Evolutionary conservation across 139 green algal species (phyloP).

Genomic region (Picochlorum sp.): DNA sequence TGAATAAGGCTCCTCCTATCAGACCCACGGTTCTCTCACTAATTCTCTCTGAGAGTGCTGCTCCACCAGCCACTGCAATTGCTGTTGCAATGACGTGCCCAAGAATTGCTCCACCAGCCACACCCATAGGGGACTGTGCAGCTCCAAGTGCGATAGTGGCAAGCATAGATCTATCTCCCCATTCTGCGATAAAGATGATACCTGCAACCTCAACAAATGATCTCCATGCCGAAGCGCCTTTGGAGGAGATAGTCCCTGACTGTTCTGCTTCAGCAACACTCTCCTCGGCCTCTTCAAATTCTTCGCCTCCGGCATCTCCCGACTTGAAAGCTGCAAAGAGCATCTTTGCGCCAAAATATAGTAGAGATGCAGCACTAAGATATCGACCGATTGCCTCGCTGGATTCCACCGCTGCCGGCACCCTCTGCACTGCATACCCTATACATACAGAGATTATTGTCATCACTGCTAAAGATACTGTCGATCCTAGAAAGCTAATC

Average conservation of each 20-base stretch:
- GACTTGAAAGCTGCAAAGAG: constrained; percentile 24
- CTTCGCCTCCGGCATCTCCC: constrained; percentile 26
- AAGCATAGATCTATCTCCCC: constrained; percentile 92
- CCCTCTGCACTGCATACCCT: constrained; percentile 62
- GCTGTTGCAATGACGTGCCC: constrained; percentile 81
- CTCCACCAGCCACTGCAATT: constrained; percentile 82
- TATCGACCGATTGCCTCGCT: constrained; percentile 73
- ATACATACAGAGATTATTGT: constrained; percentile 89
- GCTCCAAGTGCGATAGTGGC: constrained; percentile 90
- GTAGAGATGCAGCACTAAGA: constrained; percentile 65
- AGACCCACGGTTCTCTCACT: constrained; percentile 77
- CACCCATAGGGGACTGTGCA: constrained; percentile 75
- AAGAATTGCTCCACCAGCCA: constrained; percentile 74
- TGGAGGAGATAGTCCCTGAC: constrained; percentile 25
- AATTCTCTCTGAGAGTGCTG: constrained; percentile 72
- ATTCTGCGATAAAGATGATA: constrained; percentile 92
- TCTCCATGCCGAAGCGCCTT: too few relatives aligned
- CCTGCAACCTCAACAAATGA: constrained; percentile 42
- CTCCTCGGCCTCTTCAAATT: constrained; percentile 62
- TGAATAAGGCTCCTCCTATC: constrained; percentile 71
- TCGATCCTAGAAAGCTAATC: constrained; percentile 51
- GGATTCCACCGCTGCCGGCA: constrained; percentile 65
- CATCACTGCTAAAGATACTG: constrained; percentile 65
- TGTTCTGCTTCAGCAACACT: constrained; percentile 36
- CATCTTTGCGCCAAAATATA: constrained; percentile 83